phyloP scores from a whole-genome alignment of 2,329 filamentous ascomycete genomes.

The Dissoconium aciculare region DNA sequence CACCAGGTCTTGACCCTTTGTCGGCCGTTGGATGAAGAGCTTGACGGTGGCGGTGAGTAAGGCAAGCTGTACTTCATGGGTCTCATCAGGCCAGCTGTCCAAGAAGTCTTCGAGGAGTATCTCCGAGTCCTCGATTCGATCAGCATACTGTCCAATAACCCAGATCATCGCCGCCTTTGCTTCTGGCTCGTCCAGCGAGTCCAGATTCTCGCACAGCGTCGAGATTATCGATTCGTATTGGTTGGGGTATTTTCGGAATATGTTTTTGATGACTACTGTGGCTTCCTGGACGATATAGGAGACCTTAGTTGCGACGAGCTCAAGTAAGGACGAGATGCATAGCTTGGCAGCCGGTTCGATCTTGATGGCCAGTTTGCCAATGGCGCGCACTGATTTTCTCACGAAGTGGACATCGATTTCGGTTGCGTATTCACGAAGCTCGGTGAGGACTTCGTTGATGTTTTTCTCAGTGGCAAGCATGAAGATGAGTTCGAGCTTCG shows the following conservation, averaged over 20 bases:
- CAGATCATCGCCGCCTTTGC: slow-evolving; percentile 98
- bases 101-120: slow-evolving; percentile 88
- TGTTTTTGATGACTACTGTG: slow-evolving; percentile 95
- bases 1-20: slow-evolving; percentile 83
- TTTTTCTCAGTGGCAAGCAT: slow-evolving; percentile 95
- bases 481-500: slow-evolving; percentile 95
- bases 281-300: slow-evolving; percentile 98
- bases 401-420: slow-evolving; percentile 99
- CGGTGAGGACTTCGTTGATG: slow-evolving; percentile 86
- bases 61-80: slow-evolving; percentile 87
- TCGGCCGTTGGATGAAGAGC: slow-evolving; percentile 90
- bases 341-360: slow-evolving; percentile 83
- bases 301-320: slow-evolving; percentile 92
- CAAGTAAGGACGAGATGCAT: slow-evolving; percentile 84
- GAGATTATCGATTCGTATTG: slow-evolving; percentile 97
- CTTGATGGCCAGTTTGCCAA: slow-evolving; percentile 96
- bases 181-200: slow-evolving; percentile 91
- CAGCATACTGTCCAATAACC: slow-evolving; percentile 97
- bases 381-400: slow-evolving; percentile 89
- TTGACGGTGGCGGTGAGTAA: slow-evolving; percentile 94
- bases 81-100: slow-evolving; percentile 84
- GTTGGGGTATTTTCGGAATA: slow-evolving; percentile 97
- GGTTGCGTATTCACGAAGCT: slow-evolving; percentile 86
- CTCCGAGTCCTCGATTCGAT: slow-evolving; percentile 93
- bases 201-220: slow-evolving; percentile 86